Percentiles rank a stretch among this genome's conserved stretches.
phyloP scores from a whole-genome alignment of 371 early-diverging fungal genomes.

The Mortierella sp. region DNA sequence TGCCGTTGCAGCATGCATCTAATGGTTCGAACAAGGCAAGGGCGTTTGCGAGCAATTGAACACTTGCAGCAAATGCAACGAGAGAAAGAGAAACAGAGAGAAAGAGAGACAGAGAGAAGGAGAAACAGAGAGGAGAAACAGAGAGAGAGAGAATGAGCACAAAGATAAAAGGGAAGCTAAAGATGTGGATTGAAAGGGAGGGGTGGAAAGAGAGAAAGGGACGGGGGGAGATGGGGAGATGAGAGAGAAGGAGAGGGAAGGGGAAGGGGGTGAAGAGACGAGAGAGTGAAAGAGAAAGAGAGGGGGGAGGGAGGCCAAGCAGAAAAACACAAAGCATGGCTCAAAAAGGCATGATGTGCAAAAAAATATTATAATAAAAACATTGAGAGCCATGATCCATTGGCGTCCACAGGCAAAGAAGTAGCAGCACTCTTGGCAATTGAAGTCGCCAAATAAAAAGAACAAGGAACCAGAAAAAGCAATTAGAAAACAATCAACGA shows the following conservation, averaged over 20 bases:
- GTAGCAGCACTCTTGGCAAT: too few relatives aligned
- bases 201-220: not conserved
- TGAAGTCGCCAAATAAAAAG: too few relatives aligned
- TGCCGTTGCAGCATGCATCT: not conserved
- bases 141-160: too few relatives aligned
- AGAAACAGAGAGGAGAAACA: not conserved
- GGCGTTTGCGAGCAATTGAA: constrained; percentile 1
- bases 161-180: not conserved
- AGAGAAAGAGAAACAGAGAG: not conserved
- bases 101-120: not conserved
- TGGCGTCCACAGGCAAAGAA: too few relatives aligned
- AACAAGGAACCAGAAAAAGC: not conserved
- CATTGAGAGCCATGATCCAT: too few relatives aligned
- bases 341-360: not conserved
- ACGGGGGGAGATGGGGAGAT: not conserved
- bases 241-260: not conserved
- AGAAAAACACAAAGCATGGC: not conserved
- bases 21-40: constrained; percentile 10
- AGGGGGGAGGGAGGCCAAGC: not conserved
- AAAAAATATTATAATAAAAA: not conserved
- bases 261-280: not conserved
- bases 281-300: too few relatives aligned
- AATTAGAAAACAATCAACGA: not conserved
- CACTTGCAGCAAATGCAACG: not conserved
- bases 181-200: not conserved